Evolutionary conservation across 805 yeast species (phyloP).

Genomic region (Ogataea ramenticola): DNA sequence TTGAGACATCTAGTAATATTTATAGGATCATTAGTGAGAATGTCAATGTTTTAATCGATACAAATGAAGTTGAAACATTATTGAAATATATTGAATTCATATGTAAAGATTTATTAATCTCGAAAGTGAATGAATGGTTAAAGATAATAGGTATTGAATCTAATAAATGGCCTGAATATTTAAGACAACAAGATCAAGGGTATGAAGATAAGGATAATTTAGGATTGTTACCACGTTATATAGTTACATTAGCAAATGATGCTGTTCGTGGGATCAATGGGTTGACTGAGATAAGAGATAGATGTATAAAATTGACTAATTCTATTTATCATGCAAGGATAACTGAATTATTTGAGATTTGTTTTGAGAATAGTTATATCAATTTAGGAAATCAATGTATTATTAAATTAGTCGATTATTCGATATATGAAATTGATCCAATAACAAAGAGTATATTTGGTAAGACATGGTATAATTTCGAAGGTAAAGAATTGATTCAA

Average conservation of each 20-base stretch:
- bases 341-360: conserved; percentile 10
- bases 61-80: conserved; percentile 23
- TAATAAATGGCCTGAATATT: conserved; percentile 8
- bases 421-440: conserved; percentile 17
- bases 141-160: conserved; percentile 11
- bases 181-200: background rate
- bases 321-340: conserved; percentile 13
- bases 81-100: conserved; percentile 18
- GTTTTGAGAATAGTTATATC: conserved; percentile 13
- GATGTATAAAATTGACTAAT: conserved; percentile 14
- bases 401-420: conserved; percentile 17
- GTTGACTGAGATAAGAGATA: conserved; percentile 15
- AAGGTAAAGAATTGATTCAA: conserved; percentile 14
- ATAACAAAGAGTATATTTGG: conserved; percentile 18
- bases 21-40: conserved; percentile 20
- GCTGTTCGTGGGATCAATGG: conserved; percentile 24
- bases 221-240: conserved; percentile 24
- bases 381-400: conserved; percentile 21
- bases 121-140: conserved; percentile 16
- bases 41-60: conserved; percentile 30
- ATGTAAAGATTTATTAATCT: conserved; percentile 13
- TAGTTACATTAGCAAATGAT: conserved; percentile 24
- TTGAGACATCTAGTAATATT: conserved; percentile 21
- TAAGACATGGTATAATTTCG: conserved; percentile 22
- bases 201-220: conserved; percentile 10